These are phyloP conservation scores for Trichoderma simmonsii DNA, from an alignment of 2,329 filamentous ascomycete genomes.

Conservation along the genomic window DNA sequence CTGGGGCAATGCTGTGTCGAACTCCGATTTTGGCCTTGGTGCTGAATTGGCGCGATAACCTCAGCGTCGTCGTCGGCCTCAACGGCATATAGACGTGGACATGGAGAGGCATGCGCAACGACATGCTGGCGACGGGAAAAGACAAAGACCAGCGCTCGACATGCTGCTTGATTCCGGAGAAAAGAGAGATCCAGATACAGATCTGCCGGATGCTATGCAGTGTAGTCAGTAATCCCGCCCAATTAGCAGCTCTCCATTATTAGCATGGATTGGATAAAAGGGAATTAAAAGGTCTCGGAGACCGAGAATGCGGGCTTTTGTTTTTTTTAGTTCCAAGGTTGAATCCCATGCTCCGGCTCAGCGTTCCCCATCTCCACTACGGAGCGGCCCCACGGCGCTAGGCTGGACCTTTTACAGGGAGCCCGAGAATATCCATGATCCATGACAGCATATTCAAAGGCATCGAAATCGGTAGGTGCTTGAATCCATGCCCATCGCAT, in stretches of 20 bases:
- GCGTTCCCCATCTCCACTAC: neutral
- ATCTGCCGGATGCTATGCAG: neutral
- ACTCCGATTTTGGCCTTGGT: neutral
- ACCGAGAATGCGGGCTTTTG: slow-evolving; percentile 18
- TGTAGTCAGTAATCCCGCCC: neutral
- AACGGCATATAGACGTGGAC: neutral
- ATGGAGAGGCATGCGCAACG: slow-evolving; percentile 1
- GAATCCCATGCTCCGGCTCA: neutral
- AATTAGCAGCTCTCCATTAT: neutral
- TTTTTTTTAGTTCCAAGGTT: neutral
- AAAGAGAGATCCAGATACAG: neutral
- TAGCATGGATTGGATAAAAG: neutral
- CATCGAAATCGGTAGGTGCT: neutral
- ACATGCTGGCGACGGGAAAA: slow-evolving; percentile 11
- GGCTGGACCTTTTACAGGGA: neutral
- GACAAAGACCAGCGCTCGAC: neutral
- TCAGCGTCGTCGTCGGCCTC: neutral
- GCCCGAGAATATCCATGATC: too few relatives aligned
- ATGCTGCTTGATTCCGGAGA: neutral
- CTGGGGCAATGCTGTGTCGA: neutral
- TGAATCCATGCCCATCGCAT: neutral
- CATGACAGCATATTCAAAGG: neutral
- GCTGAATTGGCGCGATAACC: neutral
- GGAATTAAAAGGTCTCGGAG: slow-evolving; percentile 7
- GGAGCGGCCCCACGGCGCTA: slow-evolving; percentile 16